Evolutionary conservation across 2,329 filamentous ascomycete genomes (phyloP).

Genomic region (Nakataea oryzae): DNA sequence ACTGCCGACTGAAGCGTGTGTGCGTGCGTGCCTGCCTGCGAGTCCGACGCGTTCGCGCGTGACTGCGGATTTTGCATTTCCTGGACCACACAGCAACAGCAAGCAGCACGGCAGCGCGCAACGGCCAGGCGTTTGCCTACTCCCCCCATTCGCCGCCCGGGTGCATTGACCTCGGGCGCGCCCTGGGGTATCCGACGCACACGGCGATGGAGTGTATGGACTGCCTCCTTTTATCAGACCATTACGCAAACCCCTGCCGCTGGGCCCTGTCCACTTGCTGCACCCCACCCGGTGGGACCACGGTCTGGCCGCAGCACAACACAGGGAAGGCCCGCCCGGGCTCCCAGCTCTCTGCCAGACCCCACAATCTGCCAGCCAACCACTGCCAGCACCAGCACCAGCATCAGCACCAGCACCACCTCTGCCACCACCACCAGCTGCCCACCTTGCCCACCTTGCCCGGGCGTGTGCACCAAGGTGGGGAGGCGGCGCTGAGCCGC

Average conservation of each 20-base stretch:
- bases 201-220: background rate
- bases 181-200: background rate
- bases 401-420: no score
- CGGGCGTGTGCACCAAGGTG: background rate
- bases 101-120: no score
- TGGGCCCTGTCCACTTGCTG: background rate
- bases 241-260: background rate
- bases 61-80: no score
- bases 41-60: background rate
- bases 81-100: no score
- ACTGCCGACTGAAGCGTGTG: no score
- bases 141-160: background rate
- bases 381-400: background rate
- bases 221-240: constrained; percentile 2
- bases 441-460: background rate
- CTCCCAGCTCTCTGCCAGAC: no score
- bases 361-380: no score
- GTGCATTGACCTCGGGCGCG: background rate
- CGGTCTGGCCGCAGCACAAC: no score
- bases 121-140: background rate
- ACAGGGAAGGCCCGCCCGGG: no score
- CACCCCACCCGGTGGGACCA: no score
- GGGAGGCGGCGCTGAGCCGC: background rate
- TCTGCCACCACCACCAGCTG: no score
- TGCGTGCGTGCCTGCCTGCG: no score